Conservation (phyloP, 2,329 filamentous ascomycete genomes). For the Hypoxylon rubiginosum region DNA sequence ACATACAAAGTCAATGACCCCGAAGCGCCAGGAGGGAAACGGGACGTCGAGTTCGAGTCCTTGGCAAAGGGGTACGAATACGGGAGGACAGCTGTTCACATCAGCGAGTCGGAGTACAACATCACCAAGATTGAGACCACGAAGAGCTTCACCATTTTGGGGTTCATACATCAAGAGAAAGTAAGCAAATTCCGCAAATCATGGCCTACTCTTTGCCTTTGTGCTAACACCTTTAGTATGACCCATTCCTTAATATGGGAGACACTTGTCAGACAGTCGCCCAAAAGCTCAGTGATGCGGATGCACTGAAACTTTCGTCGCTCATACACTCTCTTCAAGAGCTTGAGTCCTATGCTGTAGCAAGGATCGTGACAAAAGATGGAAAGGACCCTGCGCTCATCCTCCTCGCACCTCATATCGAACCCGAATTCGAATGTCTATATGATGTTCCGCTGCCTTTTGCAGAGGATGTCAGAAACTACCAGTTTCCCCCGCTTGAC, state of each 20-base stretch:
- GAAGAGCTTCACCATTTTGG: constrained; percentile 83
- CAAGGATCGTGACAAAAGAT: constrained; percentile 86
- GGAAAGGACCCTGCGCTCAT: constrained; percentile 82
- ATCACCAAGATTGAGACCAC: constrained; percentile 88
- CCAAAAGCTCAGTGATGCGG: constrained; percentile 82
- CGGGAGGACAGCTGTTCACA: constrained; percentile 90
- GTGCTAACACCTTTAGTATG: constrained; percentile 68
- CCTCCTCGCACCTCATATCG: constrained; percentile 83
- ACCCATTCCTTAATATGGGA: constrained; percentile 88
- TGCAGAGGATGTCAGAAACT: constrained; percentile 90
- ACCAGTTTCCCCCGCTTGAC: constrained; percentile 91
- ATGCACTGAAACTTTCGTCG: constrained; percentile 87
- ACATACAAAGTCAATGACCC: constrained; percentile 86
- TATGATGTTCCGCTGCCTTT: constrained; percentile 94
- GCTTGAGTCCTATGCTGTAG: constrained; percentile 86
- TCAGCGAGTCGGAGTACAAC: constrained; percentile 86
- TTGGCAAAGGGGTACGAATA: constrained; percentile 96
- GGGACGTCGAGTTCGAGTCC: constrained; percentile 83
- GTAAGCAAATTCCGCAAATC: constrained; percentile 57
- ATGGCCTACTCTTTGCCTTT: constrained; percentile 4
- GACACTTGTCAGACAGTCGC: constrained; percentile 83
- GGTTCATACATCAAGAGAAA: constrained; percentile 82
- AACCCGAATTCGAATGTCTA: constrained; percentile 84
- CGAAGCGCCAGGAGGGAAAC: constrained; percentile 80
- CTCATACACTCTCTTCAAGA: constrained; percentile 90